phyloP scores from a whole-genome alignment of 148 eudicot genomes.

The Fagopyrum tataricum region DNA sequence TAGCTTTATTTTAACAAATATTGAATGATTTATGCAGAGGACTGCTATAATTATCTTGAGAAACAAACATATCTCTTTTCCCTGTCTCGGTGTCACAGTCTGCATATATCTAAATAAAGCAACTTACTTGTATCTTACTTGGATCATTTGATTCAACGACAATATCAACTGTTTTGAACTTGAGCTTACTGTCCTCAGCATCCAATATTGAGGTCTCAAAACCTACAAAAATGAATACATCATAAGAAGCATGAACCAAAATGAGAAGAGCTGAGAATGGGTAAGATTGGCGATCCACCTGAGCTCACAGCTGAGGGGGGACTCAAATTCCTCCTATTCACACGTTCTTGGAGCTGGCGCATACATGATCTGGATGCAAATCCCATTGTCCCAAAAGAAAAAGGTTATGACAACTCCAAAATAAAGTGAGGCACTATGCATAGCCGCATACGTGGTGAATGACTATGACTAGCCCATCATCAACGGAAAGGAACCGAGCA shows the following conservation, averaged over 20 bases:
- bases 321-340: slow-evolving; percentile 2
- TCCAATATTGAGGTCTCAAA: slow-evolving; percentile 7
- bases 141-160: slow-evolving; percentile 57
- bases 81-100: neutral
- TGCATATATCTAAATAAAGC: neutral
- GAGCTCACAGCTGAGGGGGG: neutral
- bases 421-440: neutral
- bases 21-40: neutral
- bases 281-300: neutral
- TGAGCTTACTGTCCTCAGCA: slow-evolving; percentile 11
- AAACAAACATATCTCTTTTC: neutral
- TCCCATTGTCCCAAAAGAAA: neutral
- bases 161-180: slow-evolving; percentile 41
- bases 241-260: neutral
- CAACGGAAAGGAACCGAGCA: neutral
- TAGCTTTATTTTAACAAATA: too few relatives aligned
- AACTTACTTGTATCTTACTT: slow-evolving; percentile 53
- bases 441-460: neutral
- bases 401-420: neutral
- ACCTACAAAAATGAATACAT: neutral
- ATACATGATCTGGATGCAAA: neutral
- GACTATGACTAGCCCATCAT: neutral
- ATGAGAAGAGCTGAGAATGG: neutral
- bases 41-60: too few relatives aligned
- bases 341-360: neutral